phyloP scores from a whole-genome alignment of 2,329 filamentous ascomycete genomes.

The Nectriaceae sp. region DNA sequence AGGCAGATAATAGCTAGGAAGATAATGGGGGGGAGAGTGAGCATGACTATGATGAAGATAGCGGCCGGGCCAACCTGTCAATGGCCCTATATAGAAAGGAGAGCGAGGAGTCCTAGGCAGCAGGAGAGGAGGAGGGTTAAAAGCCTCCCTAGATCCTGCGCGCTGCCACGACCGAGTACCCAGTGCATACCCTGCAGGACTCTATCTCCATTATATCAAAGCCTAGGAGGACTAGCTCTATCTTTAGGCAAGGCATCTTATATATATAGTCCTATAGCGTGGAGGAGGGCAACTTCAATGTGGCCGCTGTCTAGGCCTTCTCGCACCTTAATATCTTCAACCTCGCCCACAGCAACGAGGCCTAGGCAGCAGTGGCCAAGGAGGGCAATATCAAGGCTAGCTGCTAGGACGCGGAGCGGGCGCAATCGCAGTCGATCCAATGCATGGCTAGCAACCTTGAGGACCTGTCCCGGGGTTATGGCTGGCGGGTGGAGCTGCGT shows the following conservation, averaged over 20 bases:
- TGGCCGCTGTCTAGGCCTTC: too few relatives aligned
- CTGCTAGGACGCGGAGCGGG: constrained; percentile 2
- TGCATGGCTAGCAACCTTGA: too few relatives aligned
- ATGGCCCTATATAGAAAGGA: too few relatives aligned
- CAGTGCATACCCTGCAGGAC: constrained; percentile 2
- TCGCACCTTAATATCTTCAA: too few relatives aligned
- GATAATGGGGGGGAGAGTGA: constrained; percentile 4
- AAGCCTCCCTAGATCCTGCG: constrained; percentile 5
- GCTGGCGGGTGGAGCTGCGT: constrained; percentile 3
- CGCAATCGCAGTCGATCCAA: constrained; percentile 4
- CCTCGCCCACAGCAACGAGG: constrained; percentile 4
- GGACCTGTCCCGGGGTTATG: too few relatives aligned
- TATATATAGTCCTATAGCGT: too few relatives aligned
- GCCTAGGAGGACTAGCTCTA: constrained; percentile 4
- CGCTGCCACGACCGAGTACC: constrained; percentile 4
- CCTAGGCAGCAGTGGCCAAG: constrained; percentile 4
- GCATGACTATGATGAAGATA: too few relatives aligned
- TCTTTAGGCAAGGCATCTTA: constrained; percentile 2
- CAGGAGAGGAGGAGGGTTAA: too few relatives aligned
- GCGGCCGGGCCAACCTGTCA: neutral
- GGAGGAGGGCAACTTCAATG: too few relatives aligned
- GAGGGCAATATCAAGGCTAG: constrained; percentile 7
- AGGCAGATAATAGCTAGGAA: constrained; percentile 3
- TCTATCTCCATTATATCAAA: constrained; percentile 4
- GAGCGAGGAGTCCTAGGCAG: too few relatives aligned